Conservation (phyloP, 345 rosid genomes). For the Geranium rotundifolium region DNA sequence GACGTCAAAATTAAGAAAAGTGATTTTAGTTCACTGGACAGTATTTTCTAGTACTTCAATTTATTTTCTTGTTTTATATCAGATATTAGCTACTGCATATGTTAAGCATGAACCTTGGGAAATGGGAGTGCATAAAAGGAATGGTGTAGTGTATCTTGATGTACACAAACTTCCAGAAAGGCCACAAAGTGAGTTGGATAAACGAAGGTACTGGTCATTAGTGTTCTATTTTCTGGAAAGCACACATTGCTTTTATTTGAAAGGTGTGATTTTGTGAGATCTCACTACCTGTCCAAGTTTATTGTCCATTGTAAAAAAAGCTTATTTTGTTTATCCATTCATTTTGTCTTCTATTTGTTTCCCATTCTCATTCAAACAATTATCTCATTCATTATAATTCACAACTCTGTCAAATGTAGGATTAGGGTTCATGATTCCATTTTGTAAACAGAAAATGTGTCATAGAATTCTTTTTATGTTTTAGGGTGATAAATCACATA, state of each 20-base stretch:
- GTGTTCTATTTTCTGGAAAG: not conserved
- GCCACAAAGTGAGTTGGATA: slow-evolving; percentile 72
- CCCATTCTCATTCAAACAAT: no score
- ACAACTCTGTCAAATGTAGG: no score
- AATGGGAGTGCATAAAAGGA: slow-evolving; percentile 99
- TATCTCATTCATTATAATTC: no score
- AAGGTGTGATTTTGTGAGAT: not conserved
- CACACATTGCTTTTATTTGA: not conserved
- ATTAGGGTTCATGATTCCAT: no score
- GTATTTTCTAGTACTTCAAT: not conserved
- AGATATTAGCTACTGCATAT: slow-evolving; percentile 90
- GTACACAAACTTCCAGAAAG: slow-evolving; percentile 90
- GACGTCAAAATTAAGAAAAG: not conserved
- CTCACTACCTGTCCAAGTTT: not conserved
- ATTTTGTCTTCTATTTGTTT: no score
- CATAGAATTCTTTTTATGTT: no score
- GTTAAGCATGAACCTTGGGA: slow-evolving; percentile 84
- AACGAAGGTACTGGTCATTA: slow-evolving; percentile 49
- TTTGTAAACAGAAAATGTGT: no score
- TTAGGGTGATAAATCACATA: no score
- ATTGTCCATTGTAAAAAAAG: no score
- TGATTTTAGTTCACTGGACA: not conserved
- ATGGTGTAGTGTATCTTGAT: slow-evolving; percentile 85
- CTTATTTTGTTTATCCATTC: no score
- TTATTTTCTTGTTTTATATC: slow-evolving; percentile 11